Evolutionary conservation across 1,284 basidiomycete species (phyloP), one percentile per base, ranked within the genome.

Genomic region (Stygiomarasmius scandens): DNA sequence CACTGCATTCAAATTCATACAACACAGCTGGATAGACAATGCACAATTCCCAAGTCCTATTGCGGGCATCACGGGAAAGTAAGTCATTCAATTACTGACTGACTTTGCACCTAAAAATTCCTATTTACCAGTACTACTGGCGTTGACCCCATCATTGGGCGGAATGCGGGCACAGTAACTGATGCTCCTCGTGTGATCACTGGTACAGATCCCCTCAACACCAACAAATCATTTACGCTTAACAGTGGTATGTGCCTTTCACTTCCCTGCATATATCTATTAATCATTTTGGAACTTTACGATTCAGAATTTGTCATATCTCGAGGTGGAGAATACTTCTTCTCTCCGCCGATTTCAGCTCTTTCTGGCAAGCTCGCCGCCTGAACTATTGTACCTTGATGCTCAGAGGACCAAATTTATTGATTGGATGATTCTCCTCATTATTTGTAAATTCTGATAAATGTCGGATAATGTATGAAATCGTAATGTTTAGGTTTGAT

Each of bases 301-400:
- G 10, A 32, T 29, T 11, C 54, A 59, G 68, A 71, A 46, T 74
- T 70, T 54, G 68, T 74, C 24, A 59, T 69, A 3, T 70, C 72
- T 1, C 65, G 66, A 10, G 73, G 74, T 16, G 74, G 74, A 50
- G 72, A 71, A 52, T 75, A 74, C 60, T 74, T 75, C 65, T 75
- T 75, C 63, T 58, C 67, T 23, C 73, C 73, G 1, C 70, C 72
- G 9, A 66, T 75, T 43, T 60, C 62, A 10, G 70, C 71, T 3
- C 32, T 67, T n/a, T 36, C 48, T 32, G 49, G 49, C 36, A 55
- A 45, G 36, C 34, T 55, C 36, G 25, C 53, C 14, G n/a, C 38
- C 25, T 48, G 23, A 24, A 47, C 19, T 32, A 12, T 32, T 32
- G 29, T 32, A 32, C 29, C 29, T 32, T 32, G 29, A 32, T 32